Evolutionary conservation across 257 asterid species (phyloP), one percentile per base, ranked within the genome.

Genomic region (Solanum tarapatanum): DNA sequence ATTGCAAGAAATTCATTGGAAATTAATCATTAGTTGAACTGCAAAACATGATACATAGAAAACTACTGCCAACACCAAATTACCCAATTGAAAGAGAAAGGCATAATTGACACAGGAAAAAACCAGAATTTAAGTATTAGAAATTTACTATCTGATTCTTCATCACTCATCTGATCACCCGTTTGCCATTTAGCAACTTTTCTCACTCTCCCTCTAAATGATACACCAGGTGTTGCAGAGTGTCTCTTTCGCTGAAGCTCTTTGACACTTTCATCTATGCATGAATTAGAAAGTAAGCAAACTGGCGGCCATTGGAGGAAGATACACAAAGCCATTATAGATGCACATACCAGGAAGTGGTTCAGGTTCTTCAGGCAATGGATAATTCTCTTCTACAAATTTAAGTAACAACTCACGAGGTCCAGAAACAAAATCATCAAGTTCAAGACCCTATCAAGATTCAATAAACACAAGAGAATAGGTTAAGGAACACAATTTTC

Each of bases 371-470:
- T 95, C 98, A 73, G 99, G 99, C 89, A 97, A 91, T 37, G 99
- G 99, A 91, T 97, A 97, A 88, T 93, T 95, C 87, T 97, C 99
- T 91, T 95, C 99, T 83, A 96, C 99, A 92, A 96, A 95, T 93
- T 97, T 97, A 87, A 97, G 94, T 93, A 97, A 89, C 87, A 97
- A 88, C 89, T 97, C 99, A 86, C 98, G 98, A 87, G 99, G 99
- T 88, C 99, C 99, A 89, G 99, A 97, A 88, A 97, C 85, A 89
- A 97, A 97, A 94, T 97, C 99, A 86, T 97, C 99, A 88, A 96
- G 99, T 87, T 96, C 99, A 92, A 91, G 87, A 88, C 99, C 99
- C 99, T 97, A 88, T 75, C 69, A 84, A 86, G 83, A 73, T 97
- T 80, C 75, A 82, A 86, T 10, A 48, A 86, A 84, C 86, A 66